Conservation (phyloP, 2,329 filamentous ascomycete species). For the Aspergillus udagawae region DNA sequence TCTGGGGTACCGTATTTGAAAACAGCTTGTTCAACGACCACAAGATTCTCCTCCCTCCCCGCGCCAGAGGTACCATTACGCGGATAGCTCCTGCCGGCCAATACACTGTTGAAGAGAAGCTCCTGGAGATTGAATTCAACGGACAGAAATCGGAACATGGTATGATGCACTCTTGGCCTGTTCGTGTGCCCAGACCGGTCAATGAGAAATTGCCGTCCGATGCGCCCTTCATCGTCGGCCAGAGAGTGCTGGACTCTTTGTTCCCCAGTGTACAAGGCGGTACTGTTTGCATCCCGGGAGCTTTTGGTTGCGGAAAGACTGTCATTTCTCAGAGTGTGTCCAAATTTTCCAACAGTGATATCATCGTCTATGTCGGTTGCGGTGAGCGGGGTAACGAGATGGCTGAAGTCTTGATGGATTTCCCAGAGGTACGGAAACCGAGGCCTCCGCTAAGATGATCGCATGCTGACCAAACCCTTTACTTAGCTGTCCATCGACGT, state of each 20-base stretch:
- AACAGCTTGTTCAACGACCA: constrained; percentile 93
- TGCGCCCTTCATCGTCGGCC: constrained; percentile 90
- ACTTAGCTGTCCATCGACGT: constrained; percentile 79
- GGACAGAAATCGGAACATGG: constrained; percentile 89
- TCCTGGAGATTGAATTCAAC: constrained; percentile 95
- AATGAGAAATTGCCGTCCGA: constrained; percentile 88
- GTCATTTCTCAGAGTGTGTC: constrained; percentile 98
- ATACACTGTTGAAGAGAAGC: constrained; percentile 91
- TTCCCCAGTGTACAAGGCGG: constrained; percentile 97
- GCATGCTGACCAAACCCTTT: constrained; percentile 9
- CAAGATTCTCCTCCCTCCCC: constrained; percentile 86
- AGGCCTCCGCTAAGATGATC: background rate
- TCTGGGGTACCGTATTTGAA: constrained; percentile 92
- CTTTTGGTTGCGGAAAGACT: constrained; percentile 98
- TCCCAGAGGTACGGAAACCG: constrained; percentile 65
- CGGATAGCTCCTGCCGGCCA: constrained; percentile 82
- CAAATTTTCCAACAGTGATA: constrained; percentile 99
- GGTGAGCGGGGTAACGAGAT: constrained; percentile 98
- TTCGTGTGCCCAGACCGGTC: constrained; percentile 87
- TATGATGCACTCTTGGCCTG: constrained; percentile 99
- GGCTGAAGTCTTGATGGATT: constrained; percentile 99
- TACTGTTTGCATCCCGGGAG: constrained; percentile 95
- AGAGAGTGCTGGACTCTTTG: constrained; percentile 91
- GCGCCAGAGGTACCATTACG: constrained; percentile 87
- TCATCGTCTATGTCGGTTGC: constrained; percentile 94